Conservation (phyloP, 805 yeast species). For the Sporopachydermia quercuum region DNA sequence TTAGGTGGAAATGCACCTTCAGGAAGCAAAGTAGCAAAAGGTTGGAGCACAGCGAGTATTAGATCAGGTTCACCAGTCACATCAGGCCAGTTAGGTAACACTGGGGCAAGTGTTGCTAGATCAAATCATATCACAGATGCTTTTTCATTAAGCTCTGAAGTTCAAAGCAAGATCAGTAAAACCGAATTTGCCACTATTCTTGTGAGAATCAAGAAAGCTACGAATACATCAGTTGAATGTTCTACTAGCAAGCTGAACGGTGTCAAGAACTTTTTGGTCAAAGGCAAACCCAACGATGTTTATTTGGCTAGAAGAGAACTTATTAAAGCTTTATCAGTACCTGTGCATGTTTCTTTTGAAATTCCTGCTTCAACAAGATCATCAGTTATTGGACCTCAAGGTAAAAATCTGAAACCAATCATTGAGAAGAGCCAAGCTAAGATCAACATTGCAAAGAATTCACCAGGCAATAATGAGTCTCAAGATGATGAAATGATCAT, state of each 20-base stretch:
- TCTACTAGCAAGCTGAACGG: slow-evolving; percentile 63
- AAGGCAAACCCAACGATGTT: slow-evolving; percentile 58
- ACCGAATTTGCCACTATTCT: slow-evolving; percentile 58
- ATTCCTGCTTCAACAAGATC: slow-evolving; percentile 72
- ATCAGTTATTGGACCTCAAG: slow-evolving; percentile 76
- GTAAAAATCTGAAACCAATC: slow-evolving; percentile 68
- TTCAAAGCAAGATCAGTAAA: slow-evolving; percentile 45
- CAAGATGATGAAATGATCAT: slow-evolving; percentile 35
- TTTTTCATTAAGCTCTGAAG: slow-evolving; percentile 55
- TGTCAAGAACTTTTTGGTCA: slow-evolving; percentile 69
- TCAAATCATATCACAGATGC: slow-evolving; percentile 62
- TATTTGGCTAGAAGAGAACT: slow-evolving; percentile 60
- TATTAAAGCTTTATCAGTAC: slow-evolving; percentile 62
- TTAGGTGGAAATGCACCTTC: background rate
- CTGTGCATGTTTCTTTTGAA: slow-evolving; percentile 40
- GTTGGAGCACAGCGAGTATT: too few relatives aligned
- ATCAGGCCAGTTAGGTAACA: too few relatives aligned
- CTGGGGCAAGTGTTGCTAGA: slow-evolving; percentile 25
- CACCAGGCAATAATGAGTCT: slow-evolving; percentile 16
- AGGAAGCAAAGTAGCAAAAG: background rate
- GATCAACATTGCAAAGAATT: slow-evolving; percentile 44
- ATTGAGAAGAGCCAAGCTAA: slow-evolving; percentile 50
- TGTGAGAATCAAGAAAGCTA: slow-evolving; percentile 40
- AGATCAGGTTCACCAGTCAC: too few relatives aligned
- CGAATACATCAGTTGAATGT: slow-evolving; percentile 63